Conservation (phyloP, 1,284 basidiomycete species). For the Tremellales sp. region DNA sequence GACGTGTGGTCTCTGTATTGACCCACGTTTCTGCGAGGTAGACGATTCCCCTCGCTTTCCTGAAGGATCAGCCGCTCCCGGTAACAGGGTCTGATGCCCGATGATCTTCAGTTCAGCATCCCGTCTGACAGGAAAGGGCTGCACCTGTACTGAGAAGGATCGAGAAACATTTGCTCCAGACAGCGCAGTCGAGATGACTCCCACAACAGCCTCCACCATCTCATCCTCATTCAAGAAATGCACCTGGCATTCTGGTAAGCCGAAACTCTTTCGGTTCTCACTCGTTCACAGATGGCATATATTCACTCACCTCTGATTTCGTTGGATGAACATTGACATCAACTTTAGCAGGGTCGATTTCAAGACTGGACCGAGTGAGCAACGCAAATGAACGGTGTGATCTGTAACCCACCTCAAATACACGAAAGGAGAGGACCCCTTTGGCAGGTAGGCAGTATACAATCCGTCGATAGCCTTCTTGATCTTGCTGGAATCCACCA, state of each 20-base stretch:
- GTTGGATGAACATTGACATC: constrained; percentile 99
- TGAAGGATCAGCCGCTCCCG: constrained; percentile 34
- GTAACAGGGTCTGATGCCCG: constrained; percentile 44
- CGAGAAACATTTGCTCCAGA: constrained; percentile 63
- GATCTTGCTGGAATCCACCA: constrained; percentile 85
- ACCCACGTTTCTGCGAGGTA: neutral
- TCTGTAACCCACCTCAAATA: constrained; percentile 68
- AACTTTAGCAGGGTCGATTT: constrained; percentile 79
- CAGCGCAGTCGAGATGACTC: constrained; percentile 64
- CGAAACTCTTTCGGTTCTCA: neutral
- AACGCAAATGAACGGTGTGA: neutral
- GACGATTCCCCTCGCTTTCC: constrained; percentile 19
- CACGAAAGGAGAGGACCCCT: constrained; percentile 84
- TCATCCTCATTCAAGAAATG: constrained; percentile 91
- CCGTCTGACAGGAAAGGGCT: neutral
- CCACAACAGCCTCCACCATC: constrained; percentile 77
- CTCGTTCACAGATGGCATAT: neutral
- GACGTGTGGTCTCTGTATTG: neutral
- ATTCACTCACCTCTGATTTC: constrained; percentile 86
- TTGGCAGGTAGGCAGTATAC: constrained; percentile 83
- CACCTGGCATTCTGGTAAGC: constrained; percentile 53
- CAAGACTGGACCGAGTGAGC: constrained; percentile 55
- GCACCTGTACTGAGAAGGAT: constrained; percentile 77
- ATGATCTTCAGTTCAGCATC: neutral
- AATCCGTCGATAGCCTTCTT: constrained; percentile 83